phyloP scores from a whole-genome alignment of 2,329 filamentous ascomycete genomes.

The Botrytis fragariae region DNA sequence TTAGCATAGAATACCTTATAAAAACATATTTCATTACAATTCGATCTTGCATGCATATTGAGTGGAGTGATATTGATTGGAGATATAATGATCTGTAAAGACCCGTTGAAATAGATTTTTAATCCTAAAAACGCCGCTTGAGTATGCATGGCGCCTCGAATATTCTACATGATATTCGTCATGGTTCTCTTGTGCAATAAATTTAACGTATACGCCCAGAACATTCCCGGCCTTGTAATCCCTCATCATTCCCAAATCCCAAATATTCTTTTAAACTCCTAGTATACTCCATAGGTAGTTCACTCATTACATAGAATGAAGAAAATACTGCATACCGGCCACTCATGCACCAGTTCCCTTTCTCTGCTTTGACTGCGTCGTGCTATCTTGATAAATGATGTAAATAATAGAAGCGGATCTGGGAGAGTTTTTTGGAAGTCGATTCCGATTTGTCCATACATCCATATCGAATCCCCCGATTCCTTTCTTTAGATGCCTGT shows the following conservation, averaged over 20 bases:
- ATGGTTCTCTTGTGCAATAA: not conserved
- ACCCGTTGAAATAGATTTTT: not conserved
- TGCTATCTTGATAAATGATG: not conserved
- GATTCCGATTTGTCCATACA: not conserved
- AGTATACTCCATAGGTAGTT: not conserved
- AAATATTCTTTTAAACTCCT: not conserved
- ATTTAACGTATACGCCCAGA: not conserved
- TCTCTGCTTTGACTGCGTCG: not conserved
- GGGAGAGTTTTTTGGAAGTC: not conserved
- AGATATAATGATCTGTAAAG: not conserved
- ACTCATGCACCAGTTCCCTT: not conserved
- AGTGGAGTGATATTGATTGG: not conserved
- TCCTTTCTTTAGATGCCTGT: not conserved
- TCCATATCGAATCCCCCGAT: not conserved
- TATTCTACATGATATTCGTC: not conserved
- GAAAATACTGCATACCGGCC: not conserved
- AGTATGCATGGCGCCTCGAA: not conserved
- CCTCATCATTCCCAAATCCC: not conserved
- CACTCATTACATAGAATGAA: not conserved
- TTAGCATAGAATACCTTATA: conserved; percentile 24
- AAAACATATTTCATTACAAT: conserved; percentile 3
- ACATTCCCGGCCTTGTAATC: not conserved
- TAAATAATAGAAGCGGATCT: not conserved
- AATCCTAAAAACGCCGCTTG: not conserved
- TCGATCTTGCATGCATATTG: not conserved